phyloP scores from a whole-genome alignment of 768 basidiomycete genomes.

The Omphalotus guepiniiformis region DNA sequence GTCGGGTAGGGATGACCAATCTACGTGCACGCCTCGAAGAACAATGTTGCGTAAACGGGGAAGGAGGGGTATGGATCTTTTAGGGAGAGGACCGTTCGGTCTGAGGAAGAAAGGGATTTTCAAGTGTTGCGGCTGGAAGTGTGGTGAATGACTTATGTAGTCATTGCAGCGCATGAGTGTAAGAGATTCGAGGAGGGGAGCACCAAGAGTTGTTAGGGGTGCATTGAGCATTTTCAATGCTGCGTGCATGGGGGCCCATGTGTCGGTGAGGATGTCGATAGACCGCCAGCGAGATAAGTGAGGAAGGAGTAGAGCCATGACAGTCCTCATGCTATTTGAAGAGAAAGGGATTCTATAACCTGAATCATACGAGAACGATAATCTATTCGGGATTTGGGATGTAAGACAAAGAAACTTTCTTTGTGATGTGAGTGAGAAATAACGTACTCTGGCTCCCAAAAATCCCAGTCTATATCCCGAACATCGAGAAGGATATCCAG shows the following conservation, averaged over 20 bases:
- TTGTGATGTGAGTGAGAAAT: neutral
- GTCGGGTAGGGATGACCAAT: conserved; percentile 42
- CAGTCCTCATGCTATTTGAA: conserved; percentile 39
- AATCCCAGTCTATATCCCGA: conserved; percentile 57
- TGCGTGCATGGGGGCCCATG: conserved; percentile 54
- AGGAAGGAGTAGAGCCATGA: conserved; percentile 45
- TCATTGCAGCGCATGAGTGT: conserved; percentile 60
- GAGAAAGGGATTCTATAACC: conserved; percentile 26
- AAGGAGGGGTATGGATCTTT: conserved; percentile 21
- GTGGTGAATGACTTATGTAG: conserved; percentile 40
- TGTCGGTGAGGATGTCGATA: conserved; percentile 49
- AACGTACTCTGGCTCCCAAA: conserved; percentile 44
- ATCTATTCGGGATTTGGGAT: conserved; percentile 16
- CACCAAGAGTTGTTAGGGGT: conserved; percentile 27
- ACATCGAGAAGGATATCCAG: conserved; percentile 56
- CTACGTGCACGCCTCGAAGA: conserved; percentile 54
- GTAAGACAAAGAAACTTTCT: neutral
- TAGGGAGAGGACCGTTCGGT: conserved; percentile 18
- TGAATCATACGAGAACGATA: conserved; percentile 21
- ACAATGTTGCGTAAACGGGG: conserved; percentile 45
- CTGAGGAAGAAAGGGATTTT: conserved; percentile 32
- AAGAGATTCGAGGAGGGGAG: conserved; percentile 44
- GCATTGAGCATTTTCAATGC: conserved; percentile 44
- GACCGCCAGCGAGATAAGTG: conserved; percentile 51
- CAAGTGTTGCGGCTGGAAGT: conserved; percentile 39